phyloP scores from a whole-genome alignment of 2,329 filamentous ascomycete species.

The Neonectria punicea region DNA sequence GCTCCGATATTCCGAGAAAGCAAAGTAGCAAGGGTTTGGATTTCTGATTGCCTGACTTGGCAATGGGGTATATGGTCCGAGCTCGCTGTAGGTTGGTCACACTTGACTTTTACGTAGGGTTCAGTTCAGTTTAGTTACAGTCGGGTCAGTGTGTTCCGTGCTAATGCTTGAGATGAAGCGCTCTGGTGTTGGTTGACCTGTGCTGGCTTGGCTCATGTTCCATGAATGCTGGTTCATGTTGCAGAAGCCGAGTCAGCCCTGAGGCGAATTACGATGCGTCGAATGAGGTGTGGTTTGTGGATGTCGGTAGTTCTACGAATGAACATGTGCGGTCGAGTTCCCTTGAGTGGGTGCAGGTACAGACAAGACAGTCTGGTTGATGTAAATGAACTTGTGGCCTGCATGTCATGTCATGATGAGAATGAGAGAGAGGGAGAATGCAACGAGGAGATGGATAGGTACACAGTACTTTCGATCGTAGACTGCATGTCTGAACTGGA shows the following conservation, averaged over 20 bases:
- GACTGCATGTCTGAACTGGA: neutral
- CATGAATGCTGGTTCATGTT: neutral
- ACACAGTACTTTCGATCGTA: neutral
- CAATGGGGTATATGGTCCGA: constrained; percentile 5
- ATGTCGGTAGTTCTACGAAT: neutral
- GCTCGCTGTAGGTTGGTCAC: neutral
- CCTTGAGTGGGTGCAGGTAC: neutral
- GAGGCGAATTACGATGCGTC: neutral
- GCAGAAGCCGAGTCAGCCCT: neutral
- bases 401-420: neutral
- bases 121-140: neutral
- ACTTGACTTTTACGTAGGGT: neutral
- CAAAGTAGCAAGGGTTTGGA: neutral
- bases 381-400: neutral
- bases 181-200: too few species aligned
- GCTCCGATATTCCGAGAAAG: constrained; percentile 12
- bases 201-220: neutral
- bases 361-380: neutral
- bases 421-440: neutral
- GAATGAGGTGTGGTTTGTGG: neutral
- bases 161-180: neutral
- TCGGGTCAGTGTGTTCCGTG: neutral
- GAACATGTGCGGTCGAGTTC: neutral
- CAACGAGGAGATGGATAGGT: neutral
- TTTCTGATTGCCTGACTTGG: constrained; percentile 13